Evolutionary conservation across 1,139 yeast species (phyloP), one percentile per base, ranked within the genome.

Genomic region (Kodamaea fungicola): DNA sequence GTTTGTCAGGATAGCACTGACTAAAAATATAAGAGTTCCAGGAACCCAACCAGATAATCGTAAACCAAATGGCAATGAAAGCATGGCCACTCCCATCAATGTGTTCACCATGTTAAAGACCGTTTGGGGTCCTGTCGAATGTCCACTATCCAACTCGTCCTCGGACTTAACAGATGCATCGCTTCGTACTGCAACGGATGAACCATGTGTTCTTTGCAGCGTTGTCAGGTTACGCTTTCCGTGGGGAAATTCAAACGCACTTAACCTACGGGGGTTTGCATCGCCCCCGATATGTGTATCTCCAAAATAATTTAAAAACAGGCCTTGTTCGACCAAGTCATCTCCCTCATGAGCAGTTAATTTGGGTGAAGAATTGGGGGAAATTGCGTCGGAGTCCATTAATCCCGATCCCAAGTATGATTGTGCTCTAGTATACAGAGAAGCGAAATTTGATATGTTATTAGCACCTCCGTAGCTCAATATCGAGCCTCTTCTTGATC

Each of bases 21-120:
- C 40, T 1, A 72, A 42, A 33, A 89, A 55, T 28, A 83, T 54
- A 0, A 71, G 39, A 0, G 76, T 44, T 1, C 97, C 97, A 13
- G 77, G 42, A 3, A 83, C 55, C 89, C 95, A 83, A 1, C 97
- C 97, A 0, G 96, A 74, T 38, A 84, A 71, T 44, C 72, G 76
- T 45, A 90, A 64, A 0, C 92, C 97, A 49, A 83, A 71, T 0
- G 97, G 96, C 34, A 90, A 67, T 1, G 96, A 83, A 27, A 90
- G 69, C 52, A 90, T 72, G 3, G 96, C 97, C 32, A 90, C 78
- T 0, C 97, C 97, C 51, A 89, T 79, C 31, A 89, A 65, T 0
- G 89, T 85, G 56, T 90, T 90, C 39, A 89, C 81, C 3, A 95
- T 80, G 55, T 90, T 90, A 67, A 90, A 88, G 13, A 86, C 67